Conservation (phyloP, 176 grass and related monocot species). For the Echinochloa phyllopogon region DNA sequence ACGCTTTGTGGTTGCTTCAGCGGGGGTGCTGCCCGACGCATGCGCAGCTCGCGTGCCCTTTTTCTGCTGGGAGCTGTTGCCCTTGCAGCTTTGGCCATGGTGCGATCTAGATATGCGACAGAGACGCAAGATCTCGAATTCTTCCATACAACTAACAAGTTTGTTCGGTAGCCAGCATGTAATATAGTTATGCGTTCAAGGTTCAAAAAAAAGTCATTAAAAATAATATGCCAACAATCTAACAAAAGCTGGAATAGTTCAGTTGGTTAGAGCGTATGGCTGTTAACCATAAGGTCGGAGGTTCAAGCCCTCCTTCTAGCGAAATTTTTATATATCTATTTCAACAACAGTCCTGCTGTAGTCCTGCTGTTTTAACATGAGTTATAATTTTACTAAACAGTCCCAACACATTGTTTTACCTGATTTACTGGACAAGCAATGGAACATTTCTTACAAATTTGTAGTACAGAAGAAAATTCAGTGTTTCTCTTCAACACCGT, state of each 20-base stretch:
- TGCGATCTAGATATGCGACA: background rate
- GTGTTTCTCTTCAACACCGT: constrained; percentile 31
- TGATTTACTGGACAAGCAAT: no score
- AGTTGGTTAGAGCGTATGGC: constrained; percentile 83
- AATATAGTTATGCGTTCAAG: background rate
- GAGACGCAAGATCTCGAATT: background rate
- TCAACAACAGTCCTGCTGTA: no score
- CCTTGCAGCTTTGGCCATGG: background rate
- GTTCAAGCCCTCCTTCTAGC: constrained; percentile 83
- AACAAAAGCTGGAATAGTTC: constrained; percentile 68
- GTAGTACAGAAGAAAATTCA: background rate
- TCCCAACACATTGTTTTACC: no score
- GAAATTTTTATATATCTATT: background rate
- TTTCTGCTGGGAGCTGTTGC: background rate
- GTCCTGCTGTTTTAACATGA: no score
- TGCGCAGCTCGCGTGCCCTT: constrained; percentile 1
- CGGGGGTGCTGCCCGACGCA: background rate
- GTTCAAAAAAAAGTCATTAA: no score
- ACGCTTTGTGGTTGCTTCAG: background rate
- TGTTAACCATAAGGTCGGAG: constrained; percentile 89
- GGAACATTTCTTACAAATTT: constrained; percentile 1
- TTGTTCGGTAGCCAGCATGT: background rate
- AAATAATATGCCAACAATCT: background rate
- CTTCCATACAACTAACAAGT: background rate
- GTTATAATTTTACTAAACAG: background rate